Evolutionary conservation across 2,329 filamentous ascomycete genomes (phyloP).

Genomic region (Fusarium stilboides): DNA sequence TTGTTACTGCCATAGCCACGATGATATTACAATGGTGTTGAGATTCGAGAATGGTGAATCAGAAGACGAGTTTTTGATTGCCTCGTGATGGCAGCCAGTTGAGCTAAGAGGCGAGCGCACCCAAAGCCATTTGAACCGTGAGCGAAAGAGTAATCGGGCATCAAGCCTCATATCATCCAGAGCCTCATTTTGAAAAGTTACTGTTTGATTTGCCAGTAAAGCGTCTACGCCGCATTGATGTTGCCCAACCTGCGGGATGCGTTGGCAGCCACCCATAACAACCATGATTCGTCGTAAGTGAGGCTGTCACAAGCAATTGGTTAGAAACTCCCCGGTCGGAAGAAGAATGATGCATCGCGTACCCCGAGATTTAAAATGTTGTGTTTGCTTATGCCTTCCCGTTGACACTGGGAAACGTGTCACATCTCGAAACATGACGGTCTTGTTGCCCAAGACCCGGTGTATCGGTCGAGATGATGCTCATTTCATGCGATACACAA

Average conservation of each 20-base stretch:
- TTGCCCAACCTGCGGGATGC: constrained; percentile 16
- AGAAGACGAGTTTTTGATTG: not conserved
- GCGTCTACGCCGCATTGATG: not conserved
- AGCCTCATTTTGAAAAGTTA: not conserved
- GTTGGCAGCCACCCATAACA: constrained; percentile 12
- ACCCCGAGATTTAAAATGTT: not conserved
- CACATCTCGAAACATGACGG: constrained; percentile 17
- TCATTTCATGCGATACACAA: not conserved
- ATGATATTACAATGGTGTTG: constrained; percentile 1
- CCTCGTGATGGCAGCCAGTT: constrained; percentile 3
- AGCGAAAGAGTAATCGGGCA: constrained; percentile 6
- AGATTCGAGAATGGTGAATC: not conserved
- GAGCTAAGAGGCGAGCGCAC: not conserved
- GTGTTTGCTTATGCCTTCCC: not conserved
- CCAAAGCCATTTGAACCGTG: not conserved
- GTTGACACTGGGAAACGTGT: constrained; percentile 9
- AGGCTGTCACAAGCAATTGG: constrained; percentile 27
- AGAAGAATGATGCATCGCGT: not conserved
- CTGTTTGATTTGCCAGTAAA: constrained; percentile 3
- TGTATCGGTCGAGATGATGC: not conserved
- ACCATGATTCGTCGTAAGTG: not conserved
- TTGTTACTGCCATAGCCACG: constrained; percentile 46
- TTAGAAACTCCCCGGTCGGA: not conserved
- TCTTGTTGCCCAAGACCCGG: constrained; percentile 6
- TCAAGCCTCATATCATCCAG: not conserved